phyloP scores from a whole-genome alignment of 75 land plant species.

The Selaginella tamariscina region DNA sequence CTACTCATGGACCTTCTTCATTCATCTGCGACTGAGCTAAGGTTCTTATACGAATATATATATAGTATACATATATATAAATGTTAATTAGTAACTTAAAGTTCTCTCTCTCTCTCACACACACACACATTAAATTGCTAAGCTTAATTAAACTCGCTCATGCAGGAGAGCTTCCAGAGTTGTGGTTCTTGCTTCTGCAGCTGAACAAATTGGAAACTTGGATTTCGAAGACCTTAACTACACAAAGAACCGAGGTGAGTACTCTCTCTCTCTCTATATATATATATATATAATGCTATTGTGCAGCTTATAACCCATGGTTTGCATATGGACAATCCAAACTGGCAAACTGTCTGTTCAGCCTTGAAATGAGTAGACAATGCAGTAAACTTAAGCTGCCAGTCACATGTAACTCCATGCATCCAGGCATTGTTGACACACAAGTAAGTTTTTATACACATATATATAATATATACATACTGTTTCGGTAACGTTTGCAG shows the following conservation, averaged over 20 bases:
- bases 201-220: conserved; percentile 23
- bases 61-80: no score
- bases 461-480: not conserved
- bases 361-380: conserved; percentile 22
- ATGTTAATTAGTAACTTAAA: no score
- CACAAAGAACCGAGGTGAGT: conserved; percentile 20
- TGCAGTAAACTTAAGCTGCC: conserved; percentile 16
- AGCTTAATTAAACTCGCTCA: not conserved
- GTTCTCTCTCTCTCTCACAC: no score
- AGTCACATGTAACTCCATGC: conserved; percentile 30
- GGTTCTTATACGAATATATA: no score
- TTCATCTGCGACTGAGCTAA: not conserved
- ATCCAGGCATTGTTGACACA: conserved; percentile 33
- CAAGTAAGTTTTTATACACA: conserved; percentile 16
- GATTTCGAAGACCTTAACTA: conserved; percentile 31
- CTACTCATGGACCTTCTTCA: conserved; percentile 17
- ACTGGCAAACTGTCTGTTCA: conserved; percentile 32
- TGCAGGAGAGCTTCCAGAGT: conserved; percentile 23
- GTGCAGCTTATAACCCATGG: conserved; percentile 26
- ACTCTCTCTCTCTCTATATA: not conserved
- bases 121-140: not conserved
- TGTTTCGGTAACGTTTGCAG: conserved; percentile 11
- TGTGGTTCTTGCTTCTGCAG: conserved; percentile 28
- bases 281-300: not conserved
- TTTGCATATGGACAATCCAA: conserved; percentile 34